These are phyloP conservation scores for Lasiodiplodia sp. DNA, from an alignment of 2,329 filamentous ascomycete genomes.

Conservation along the genomic window DNA sequence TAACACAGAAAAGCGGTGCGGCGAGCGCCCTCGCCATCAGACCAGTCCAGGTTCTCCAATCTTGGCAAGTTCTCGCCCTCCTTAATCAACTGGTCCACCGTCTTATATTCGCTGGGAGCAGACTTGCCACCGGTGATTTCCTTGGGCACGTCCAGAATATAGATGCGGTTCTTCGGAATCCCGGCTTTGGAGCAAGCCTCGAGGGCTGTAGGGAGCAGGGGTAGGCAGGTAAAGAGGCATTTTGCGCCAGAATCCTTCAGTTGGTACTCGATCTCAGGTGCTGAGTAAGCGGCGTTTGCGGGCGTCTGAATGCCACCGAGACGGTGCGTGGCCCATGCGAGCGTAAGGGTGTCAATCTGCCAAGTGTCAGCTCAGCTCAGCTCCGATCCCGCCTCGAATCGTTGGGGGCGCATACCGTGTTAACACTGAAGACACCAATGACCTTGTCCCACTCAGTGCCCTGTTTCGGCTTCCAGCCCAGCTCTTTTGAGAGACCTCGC, in stretches of 20 bases:
- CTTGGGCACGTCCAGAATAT: conserved; percentile 73
- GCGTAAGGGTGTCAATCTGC: conserved; percentile 76
- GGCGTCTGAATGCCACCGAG: conserved; percentile 77
- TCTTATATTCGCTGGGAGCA: conserved; percentile 62
- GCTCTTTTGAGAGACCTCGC: conserved; percentile 71
- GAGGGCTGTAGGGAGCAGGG: conserved; percentile 69
- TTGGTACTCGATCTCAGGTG: conserved; percentile 74
- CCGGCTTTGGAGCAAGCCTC: conserved; percentile 69
- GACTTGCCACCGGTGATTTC: conserved; percentile 57
- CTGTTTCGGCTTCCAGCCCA: conserved; percentile 73
- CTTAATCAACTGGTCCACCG: conserved; percentile 70
- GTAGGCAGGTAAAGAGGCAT: conserved; percentile 74
- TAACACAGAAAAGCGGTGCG: conserved; percentile 81
- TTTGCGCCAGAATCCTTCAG: conserved; percentile 72
- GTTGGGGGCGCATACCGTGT: conserved; percentile 63
- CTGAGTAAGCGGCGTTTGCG: conserved; percentile 77
- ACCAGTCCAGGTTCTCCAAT: conserved; percentile 66
- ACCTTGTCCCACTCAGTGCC: conserved; percentile 85
- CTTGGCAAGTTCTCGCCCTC: conserved; percentile 64
- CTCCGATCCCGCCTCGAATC: neutral
- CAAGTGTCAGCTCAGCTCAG: conserved; percentile 36
- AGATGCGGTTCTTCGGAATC: conserved; percentile 70
- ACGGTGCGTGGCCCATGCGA: conserved; percentile 77
- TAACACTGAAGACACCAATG: conserved; percentile 77
- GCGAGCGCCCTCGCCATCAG: conserved; percentile 69